Evolutionary conservation across 2,329 filamentous ascomycete genomes (phyloP).

Genomic region (Alternaria rosae): DNA sequence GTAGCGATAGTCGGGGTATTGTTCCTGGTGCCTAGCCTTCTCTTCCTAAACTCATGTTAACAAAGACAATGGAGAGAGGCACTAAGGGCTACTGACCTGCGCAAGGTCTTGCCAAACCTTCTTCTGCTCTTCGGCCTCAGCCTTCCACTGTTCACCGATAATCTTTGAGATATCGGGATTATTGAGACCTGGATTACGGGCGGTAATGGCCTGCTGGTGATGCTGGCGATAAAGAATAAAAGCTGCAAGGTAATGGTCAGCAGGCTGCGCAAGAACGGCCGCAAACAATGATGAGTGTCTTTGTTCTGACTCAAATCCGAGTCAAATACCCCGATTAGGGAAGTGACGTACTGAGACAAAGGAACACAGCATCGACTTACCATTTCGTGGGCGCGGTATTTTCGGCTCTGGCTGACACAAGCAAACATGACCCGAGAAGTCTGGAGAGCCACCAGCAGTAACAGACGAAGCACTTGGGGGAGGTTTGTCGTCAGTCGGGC

Average conservation of each 20-base stretch:
- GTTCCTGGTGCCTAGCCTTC: constrained; percentile 84
- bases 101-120: constrained; percentile 88
- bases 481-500: constrained; percentile 26
- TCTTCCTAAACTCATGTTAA: constrained; percentile 68
- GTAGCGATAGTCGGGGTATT: constrained; percentile 94
- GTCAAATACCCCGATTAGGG: constrained; percentile 17
- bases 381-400: constrained; percentile 74
- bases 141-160: constrained; percentile 90
- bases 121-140: constrained; percentile 76
- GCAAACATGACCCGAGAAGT: constrained; percentile 62
- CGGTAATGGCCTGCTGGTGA: constrained; percentile 82
- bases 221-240: constrained; percentile 98
- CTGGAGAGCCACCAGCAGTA: constrained; percentile 30
- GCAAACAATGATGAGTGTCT: constrained; percentile 42
- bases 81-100: constrained; percentile 62
- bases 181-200: constrained; percentile 83
- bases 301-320: constrained; percentile 27
- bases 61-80: not conserved
- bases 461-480: constrained; percentile 38
- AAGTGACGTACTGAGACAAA: constrained; percentile 26
- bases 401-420: constrained; percentile 75
- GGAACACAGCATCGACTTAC: constrained; percentile 56
- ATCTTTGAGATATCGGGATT: constrained; percentile 98
- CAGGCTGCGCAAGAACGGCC: constrained; percentile 23
- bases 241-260: constrained; percentile 64